Base-by-base conservation (phyloP, 306 rosid genomes). In the Quercus glauca region DNA sequence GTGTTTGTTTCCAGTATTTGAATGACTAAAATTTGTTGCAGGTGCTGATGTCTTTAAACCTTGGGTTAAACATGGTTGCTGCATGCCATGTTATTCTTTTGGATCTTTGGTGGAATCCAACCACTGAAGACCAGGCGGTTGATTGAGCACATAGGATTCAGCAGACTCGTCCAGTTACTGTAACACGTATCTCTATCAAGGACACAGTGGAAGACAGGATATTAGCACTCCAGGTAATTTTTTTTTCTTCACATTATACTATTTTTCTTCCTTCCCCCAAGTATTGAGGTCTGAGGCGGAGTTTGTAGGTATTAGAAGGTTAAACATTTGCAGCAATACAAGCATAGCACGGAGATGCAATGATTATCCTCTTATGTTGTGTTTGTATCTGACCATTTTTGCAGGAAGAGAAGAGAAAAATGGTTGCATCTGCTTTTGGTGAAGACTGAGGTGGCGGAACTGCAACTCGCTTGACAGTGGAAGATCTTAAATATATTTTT, bases 31-130 rank as follows among this genome's bases (percentile, higher is more conserved):
- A 41, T 59, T 35, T 73, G 33, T 81, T 85, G 74, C 90, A 95
- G 99, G 79, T 95, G 97, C 85, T 95, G 79, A 95, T 95, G 99
- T 93, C 98, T 19, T 80, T 95, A 84, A 95, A 93, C 79, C 97
- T 95, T 81, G 99, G 99, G 82, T 88, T 95, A 76, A 95, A 95
- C 88, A 86, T 95, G 96, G 99, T 93, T 85, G 93, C 99, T 82
- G 99, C 98, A 82, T 91, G 93, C 67, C 99, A 90, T 80, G 98
- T 95, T 73, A 90, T 95, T 83, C 94, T 95, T 64, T 91, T 95
- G 90, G 99, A 95, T 85, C 98, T 91, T 78, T 95, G 99, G 99
- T 95, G 96, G 97, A 95, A 91, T 89, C 99, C 98, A 65, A 95
- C 96, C 12, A 95, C 98, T 14, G 99, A 95, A 87, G 99, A 95